Conservation (phyloP, 1,284 basidiomycete genomes). For the Cystobasidium sp. region DNA sequence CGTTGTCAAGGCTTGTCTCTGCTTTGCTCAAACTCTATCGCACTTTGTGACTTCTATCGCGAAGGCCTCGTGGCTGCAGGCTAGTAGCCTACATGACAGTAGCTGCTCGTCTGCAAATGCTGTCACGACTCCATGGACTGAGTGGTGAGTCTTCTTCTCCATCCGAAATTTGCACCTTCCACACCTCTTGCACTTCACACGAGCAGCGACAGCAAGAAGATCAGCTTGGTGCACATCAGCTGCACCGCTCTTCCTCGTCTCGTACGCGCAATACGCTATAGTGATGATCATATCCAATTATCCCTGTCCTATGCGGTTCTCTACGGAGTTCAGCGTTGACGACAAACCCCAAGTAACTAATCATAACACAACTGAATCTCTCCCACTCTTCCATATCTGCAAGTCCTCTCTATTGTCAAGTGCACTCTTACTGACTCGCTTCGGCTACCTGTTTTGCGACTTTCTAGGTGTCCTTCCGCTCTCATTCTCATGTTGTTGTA, state of each 20-base stretch:
- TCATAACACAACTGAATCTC: conserved; percentile 29
- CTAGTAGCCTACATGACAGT: too few relatives aligned
- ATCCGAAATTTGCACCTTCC: conserved; percentile 12
- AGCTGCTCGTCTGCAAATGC: too few relatives aligned
- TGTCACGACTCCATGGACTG: background rate
- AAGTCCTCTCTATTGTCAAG: background rate
- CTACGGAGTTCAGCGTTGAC: conserved; percentile 42
- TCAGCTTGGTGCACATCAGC: background rate
- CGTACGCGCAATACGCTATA: background rate
- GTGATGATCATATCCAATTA: conserved; percentile 43
- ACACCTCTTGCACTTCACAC: background rate
- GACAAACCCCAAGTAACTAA: conserved; percentile 43
- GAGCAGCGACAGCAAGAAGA: background rate
- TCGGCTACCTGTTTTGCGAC: background rate
- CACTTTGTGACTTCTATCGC: too few relatives aligned
- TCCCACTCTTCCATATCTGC: background rate
- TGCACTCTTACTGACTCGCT: background rate
- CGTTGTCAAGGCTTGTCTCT: too few relatives aligned
- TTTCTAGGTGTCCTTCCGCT: background rate
- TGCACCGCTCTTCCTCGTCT: background rate
- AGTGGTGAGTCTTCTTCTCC: conserved; percentile 1
- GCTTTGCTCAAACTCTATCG: too few relatives aligned
- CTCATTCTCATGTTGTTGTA: background rate
- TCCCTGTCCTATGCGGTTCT: conserved; percentile 43
- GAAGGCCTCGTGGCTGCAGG: too few relatives aligned